phyloP scores from a whole-genome alignment of 164 flowering plant species.

The Nymphaea thermarum region DNA sequence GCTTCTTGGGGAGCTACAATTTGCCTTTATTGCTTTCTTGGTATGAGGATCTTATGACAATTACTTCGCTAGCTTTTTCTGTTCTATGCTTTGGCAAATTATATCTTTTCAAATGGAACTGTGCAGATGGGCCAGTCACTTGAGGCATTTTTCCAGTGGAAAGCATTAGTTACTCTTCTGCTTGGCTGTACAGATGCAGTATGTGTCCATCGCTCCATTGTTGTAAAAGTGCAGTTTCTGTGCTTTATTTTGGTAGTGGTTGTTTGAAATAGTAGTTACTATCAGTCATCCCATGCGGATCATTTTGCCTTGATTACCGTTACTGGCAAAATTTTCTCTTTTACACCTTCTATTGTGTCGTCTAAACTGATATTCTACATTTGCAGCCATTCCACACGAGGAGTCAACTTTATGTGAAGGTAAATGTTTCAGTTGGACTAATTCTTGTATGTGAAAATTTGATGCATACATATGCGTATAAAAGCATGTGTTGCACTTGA shows the following conservation, averaged over 20 bases:
- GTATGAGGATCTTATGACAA: constrained; percentile 19
- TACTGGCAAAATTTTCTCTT: no score
- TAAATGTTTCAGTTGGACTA: constrained; percentile 10
- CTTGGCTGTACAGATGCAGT: constrained; percentile 83
- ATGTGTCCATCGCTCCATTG: constrained; percentile 19
- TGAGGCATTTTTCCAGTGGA: constrained; percentile 89
- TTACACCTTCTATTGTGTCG: no score
- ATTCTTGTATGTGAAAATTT: no score
- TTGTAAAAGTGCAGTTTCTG: no score
- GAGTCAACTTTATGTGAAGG: constrained; percentile 74
- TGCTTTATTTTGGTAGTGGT: no score
- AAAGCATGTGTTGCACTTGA: no score
- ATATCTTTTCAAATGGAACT: neutral
- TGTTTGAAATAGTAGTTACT: no score
- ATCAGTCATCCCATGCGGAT: no score
- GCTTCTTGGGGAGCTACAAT: constrained; percentile 87
- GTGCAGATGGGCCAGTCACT: constrained; percentile 98
- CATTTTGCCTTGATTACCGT: no score
- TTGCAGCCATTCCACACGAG: constrained; percentile 81
- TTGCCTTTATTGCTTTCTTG: constrained; percentile 84
- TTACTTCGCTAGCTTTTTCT: no score
- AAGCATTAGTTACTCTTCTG: constrained; percentile 61
- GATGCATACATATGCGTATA: no score
- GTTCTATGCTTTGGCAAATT: no score
- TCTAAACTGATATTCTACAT: constrained; percentile 5